phyloP scores from a whole-genome alignment of 192 early-diverging fungal genomes.

The Backusella tarrabulga region DNA sequence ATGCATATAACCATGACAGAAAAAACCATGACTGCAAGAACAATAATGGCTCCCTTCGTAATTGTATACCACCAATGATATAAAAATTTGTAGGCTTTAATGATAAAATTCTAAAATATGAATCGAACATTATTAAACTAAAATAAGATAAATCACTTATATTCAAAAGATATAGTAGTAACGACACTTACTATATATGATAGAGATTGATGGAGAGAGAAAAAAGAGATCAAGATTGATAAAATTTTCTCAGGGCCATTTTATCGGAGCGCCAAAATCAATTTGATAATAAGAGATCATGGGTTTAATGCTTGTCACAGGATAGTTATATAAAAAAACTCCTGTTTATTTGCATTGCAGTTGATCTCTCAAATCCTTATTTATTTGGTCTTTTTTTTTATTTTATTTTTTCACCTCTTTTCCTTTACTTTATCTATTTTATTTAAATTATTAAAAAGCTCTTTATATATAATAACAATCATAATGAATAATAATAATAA shows the following conservation, averaged over 20 bases:
- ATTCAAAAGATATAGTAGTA: neutral
- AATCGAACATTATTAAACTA: neutral
- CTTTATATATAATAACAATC: neutral
- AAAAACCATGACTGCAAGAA: neutral
- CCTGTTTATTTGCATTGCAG: constrained; percentile 5
- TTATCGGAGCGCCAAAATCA: neutral
- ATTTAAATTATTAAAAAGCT: neutral
- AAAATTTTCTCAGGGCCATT: neutral
- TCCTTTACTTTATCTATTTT: neutral
- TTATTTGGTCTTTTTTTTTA: neutral
- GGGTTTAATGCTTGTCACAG: neutral
- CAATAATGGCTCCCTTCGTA: neutral
- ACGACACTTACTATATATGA: neutral
- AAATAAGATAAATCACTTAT: neutral
- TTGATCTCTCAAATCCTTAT: constrained; percentile 4
- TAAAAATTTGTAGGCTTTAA: neutral
- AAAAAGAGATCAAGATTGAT: neutral
- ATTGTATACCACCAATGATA: neutral
- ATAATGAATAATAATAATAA: neutral
- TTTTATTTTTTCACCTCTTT: neutral
- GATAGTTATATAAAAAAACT: neutral
- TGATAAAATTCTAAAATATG: neutral
- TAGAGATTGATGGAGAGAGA: neutral
- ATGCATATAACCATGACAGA: neutral
- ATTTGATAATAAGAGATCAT: neutral